Evolutionary conservation across 768 basidiomycete species (phyloP).

Genomic region (Collybia sordida): DNA sequence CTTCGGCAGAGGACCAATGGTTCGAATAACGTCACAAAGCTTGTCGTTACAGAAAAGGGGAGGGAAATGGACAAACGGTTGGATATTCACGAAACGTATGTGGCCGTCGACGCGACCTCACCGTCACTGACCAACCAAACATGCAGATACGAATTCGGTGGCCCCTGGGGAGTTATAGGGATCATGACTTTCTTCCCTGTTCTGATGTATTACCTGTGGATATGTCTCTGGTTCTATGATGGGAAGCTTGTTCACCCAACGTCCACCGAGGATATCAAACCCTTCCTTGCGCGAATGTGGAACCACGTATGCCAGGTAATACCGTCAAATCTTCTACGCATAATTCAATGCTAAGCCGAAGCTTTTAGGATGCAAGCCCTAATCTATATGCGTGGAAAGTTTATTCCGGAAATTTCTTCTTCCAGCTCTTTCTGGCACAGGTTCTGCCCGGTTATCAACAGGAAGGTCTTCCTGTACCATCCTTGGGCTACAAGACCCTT

Average conservation of each 20-base stretch:
- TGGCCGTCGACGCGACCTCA: slow-evolving; percentile 2
- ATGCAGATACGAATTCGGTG: slow-evolving; percentile 91
- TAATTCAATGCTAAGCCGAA: neutral
- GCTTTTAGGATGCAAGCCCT: slow-evolving; percentile 86
- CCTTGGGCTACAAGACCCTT: slow-evolving; percentile 87
- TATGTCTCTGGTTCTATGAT: slow-evolving; percentile 95
- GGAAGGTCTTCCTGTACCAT: slow-evolving; percentile 95
- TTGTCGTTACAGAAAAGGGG: slow-evolving; percentile 65
- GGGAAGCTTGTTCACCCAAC: slow-evolving; percentile 73
- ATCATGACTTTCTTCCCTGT: slow-evolving; percentile 95
- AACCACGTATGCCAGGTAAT: slow-evolving; percentile 73
- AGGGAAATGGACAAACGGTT: slow-evolving; percentile 71
- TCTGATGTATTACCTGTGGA: slow-evolving; percentile 99
- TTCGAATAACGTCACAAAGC: slow-evolving; percentile 21
- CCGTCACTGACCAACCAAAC: slow-evolving; percentile 2
- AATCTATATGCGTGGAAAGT: slow-evolving; percentile 87
- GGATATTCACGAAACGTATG: slow-evolving; percentile 66
- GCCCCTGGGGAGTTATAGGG: slow-evolving; percentile 84
- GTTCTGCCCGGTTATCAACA: slow-evolving; percentile 91
- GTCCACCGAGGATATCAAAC: slow-evolving; percentile 67
- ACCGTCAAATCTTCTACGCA: no score
- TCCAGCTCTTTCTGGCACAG: slow-evolving; percentile 89
- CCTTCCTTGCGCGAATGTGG: slow-evolving; percentile 84
- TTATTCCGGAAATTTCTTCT: slow-evolving; percentile 84
- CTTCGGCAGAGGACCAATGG: slow-evolving; percentile 22